Percentiles rank a stretch among this genome's conserved stretches.
Conservation (phyloP, 1,284 basidiomycete species). For the Testicularia cyperi region DNA sequence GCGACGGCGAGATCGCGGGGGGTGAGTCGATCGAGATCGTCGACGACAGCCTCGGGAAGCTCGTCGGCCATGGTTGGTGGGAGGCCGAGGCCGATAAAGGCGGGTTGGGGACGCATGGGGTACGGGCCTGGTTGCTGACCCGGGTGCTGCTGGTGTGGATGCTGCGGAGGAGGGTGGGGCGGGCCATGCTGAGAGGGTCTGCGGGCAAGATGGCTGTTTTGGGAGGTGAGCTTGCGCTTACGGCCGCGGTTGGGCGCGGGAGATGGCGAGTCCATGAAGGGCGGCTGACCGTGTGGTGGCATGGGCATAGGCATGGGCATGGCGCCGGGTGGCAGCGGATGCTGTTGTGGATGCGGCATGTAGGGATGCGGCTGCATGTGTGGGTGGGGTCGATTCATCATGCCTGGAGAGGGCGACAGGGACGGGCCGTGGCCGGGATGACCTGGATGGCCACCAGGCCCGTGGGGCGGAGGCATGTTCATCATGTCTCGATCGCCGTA, state of each 20-base stretch:
- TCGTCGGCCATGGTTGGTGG: conserved; percentile 36
- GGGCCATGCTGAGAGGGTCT: conserved; percentile 4
- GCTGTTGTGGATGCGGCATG: conserved; percentile 15
- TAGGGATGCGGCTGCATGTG: conserved; percentile 18
- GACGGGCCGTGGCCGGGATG: conserved; percentile 19
- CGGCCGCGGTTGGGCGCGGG: conserved; percentile 19
- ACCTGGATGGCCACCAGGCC: conserved; percentile 10
- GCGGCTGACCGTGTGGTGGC: too few relatives aligned
- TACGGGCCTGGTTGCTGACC: conserved; percentile 6
- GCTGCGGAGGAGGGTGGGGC: conserved; percentile 8
- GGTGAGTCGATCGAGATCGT: conserved; percentile 51
- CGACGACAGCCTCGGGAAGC: conserved; percentile 37
- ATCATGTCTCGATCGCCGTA: too few relatives aligned
- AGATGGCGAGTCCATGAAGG: conserved; percentile 26
- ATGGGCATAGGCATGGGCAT: too few relatives aligned
- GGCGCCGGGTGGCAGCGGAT: too few relatives aligned
- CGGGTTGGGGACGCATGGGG: conserved; percentile 8
- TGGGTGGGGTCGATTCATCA: conserved; percentile 27
- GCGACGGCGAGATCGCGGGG: conserved; percentile 53
- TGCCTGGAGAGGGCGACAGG: conserved; percentile 21
- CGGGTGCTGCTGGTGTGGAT: conserved; percentile 3
- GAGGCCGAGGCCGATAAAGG: conserved; percentile 30
- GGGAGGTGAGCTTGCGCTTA: conserved; percentile 33
- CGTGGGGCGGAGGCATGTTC: conserved; percentile 40
- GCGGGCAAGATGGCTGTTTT: conserved; percentile 10